Evolutionary conservation across 2,329 filamentous ascomycete species (phyloP), one percentile per base, ranked within the genome.

Genomic region (Ceratocystis lukuohia): DNA sequence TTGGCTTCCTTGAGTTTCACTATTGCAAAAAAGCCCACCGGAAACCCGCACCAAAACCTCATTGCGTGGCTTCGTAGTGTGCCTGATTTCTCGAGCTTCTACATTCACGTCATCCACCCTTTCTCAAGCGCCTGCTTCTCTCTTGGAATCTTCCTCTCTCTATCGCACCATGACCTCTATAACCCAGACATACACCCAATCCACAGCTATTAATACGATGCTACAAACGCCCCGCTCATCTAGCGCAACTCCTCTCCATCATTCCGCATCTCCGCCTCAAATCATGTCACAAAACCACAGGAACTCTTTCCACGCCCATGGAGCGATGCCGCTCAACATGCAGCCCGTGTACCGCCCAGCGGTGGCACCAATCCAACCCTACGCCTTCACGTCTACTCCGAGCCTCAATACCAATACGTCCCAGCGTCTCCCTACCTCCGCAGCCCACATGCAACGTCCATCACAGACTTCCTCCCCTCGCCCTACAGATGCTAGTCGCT

Each of bases 141-240:
- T 59, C 30, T 59, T 8, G 28, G 28, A 17, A 22, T 12, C 46
- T 59, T 53, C 48, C 10, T 56, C n/a, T 57, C 30, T 25, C 44
- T 10, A 15, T 25, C 25, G 64, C 62, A 64, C 75, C 75, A 93
- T 94, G 89, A 89, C 89, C 80, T 88, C 89, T 76, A 81, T 93
- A 80, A 87, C 92, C 73, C 89, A 93, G 78, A 85, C 87, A 69
- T 89, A 88, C 74, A 84, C 88, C 72, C 87, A 89, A 78, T 87
- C 90, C 77, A 85, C 86, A 73, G 81, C 71, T 63, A n/a, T 59
- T n/a, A 82, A 86, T 72, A 86, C 86, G 70, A 88, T 91, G 82
- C 85, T 92, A 72, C 88, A 91, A 75, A 83, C 86, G 71, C 84
- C 87, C 74, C 84, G 87, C 69, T 81, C 82, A 65, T 87, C 88